Conservation (phyloP, 1,284 basidiomycete species). For the Earliella scabrosa region DNA sequence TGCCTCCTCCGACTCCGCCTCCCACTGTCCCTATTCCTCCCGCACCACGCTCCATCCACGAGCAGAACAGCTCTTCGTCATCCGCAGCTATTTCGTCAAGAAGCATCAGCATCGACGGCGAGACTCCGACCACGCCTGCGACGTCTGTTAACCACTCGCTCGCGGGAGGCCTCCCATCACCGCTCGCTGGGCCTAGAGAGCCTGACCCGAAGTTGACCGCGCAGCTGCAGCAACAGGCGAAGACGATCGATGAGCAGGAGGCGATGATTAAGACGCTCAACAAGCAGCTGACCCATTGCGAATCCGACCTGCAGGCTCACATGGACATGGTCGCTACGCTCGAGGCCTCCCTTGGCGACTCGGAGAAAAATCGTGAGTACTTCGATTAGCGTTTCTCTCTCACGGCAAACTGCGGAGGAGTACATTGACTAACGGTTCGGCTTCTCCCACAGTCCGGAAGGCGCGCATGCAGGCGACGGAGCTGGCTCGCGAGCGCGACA, state of each 20-base stretch:
- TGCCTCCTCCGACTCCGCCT: conserved; percentile 88
- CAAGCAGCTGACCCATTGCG: conserved; percentile 90
- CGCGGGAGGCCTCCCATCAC: conserved; percentile 37
- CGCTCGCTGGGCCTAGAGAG: conserved; percentile 25
- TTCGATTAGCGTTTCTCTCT: conserved; percentile 10
- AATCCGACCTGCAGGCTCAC: conserved; percentile 88
- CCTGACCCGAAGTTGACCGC: conserved; percentile 59
- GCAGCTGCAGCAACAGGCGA: conserved; percentile 75
- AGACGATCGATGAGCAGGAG: conserved; percentile 82
- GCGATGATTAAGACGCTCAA: conserved; percentile 91
- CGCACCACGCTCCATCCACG: conserved; percentile 59
- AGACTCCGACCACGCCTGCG: conserved; percentile 57
- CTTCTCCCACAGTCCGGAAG: conserved; percentile 70
- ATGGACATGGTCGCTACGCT: conserved; percentile 88
- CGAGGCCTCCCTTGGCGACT: conserved; percentile 84
- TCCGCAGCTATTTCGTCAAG: conserved; percentile 54
- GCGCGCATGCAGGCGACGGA: conserved; percentile 90
- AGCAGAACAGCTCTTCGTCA: conserved; percentile 47
- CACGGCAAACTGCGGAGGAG: conserved; percentile 9
- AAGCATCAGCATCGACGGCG: conserved; percentile 57
- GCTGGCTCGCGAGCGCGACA: conserved; percentile 82
- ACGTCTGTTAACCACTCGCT: conserved; percentile 61
- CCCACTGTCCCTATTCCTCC: conserved; percentile 89
- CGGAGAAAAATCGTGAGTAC: conserved; percentile 85
- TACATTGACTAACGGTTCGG: conserved; percentile 23